phyloP scores from a whole-genome alignment of 108 stramenopile genomes.

The Pseudonitzschia pungens region DNA sequence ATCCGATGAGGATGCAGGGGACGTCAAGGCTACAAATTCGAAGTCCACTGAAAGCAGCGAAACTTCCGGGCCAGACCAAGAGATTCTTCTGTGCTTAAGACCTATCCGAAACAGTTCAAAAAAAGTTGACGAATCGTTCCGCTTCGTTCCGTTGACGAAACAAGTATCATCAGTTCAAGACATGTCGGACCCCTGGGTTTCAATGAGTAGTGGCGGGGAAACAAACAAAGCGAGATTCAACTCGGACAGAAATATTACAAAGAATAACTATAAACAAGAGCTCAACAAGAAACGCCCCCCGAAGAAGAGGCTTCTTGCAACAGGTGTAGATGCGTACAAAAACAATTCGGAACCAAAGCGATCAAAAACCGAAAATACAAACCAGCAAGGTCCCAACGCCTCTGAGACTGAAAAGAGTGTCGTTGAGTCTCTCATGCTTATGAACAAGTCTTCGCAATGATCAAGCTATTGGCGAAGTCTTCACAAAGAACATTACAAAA shows the following conservation, averaged over 20 bases:
- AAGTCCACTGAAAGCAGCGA: constrained; percentile 12
- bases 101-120: constrained; percentile 74
- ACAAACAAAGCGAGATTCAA: not conserved
- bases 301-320: constrained; percentile 28
- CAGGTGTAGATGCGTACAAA: not conserved
- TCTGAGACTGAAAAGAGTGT: constrained; percentile 52
- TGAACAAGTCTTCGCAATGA: constrained; percentile 37
- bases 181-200: constrained; percentile 6
- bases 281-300: constrained; percentile 29
- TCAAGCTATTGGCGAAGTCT: not conserved
- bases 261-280: constrained; percentile 8
- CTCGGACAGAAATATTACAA: not conserved
- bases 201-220: constrained; percentile 18
- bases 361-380: constrained; percentile 4
- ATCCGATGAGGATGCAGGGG: constrained; percentile 41
- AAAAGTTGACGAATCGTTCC: constrained; percentile 51
- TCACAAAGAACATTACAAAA: not conserved
- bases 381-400: constrained; percentile 7
- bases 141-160: constrained; percentile 37
- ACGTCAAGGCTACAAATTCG: constrained; percentile 21
- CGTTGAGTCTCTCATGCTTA: constrained; percentile 57
- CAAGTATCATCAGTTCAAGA: not conserved
- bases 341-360: constrained; percentile 6
- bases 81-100: constrained; percentile 77
- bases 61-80: constrained; percentile 30